A percentile compares a stretch with the other conserved stretches of the same genome.
Conservation (phyloP, 768 basidiomycete species). For the Amanita fuliginea region DNA sequence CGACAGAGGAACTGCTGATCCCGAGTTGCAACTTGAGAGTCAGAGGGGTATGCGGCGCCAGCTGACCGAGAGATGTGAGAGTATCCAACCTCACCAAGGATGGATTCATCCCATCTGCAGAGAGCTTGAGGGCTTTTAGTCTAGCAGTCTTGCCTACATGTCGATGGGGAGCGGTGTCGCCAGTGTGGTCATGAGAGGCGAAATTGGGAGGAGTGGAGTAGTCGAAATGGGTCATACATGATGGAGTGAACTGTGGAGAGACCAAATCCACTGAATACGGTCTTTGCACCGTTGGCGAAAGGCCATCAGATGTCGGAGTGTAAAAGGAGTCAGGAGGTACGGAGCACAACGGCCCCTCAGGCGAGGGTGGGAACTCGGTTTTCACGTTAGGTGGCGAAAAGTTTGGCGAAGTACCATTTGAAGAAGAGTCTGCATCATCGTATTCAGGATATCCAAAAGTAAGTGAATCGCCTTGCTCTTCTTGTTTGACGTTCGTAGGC, state of each 20-base stretch:
- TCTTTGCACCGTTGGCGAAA: not conserved
- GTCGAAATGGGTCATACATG: not conserved
- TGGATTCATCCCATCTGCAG: slow-evolving; percentile 56
- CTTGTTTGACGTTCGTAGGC: slow-evolving; percentile 40
- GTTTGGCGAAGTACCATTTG: slow-evolving; percentile 31
- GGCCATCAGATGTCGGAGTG: not conserved
- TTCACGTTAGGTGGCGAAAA: slow-evolving; percentile 34
- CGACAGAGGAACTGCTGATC: slow-evolving; percentile 47
- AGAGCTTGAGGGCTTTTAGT: slow-evolving; percentile 9
- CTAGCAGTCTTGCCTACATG: not conserved
- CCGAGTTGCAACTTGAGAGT: slow-evolving; percentile 45
- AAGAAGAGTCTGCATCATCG: slow-evolving; percentile 28
- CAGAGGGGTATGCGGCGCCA: slow-evolving; percentile 29
- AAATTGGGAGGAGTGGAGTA: not conserved
- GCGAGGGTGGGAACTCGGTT: slow-evolving; percentile 35
- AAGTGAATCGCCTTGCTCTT: slow-evolving; percentile 35
- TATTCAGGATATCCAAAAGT: slow-evolving; percentile 33
- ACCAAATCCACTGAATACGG: not conserved
- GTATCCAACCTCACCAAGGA: slow-evolving; percentile 50
- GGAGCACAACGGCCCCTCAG: slow-evolving; percentile 23
- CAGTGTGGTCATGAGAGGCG: not conserved
- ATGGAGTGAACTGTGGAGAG: not conserved
- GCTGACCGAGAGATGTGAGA: slow-evolving; percentile 26
- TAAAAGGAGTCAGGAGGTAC: slow-evolving; percentile 16
- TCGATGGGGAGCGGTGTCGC: not conserved